These are phyloP conservation scores for Suillus weaverae DNA, from an alignment of 768 basidiomycete species.

Conservation along the genomic window DNA sequence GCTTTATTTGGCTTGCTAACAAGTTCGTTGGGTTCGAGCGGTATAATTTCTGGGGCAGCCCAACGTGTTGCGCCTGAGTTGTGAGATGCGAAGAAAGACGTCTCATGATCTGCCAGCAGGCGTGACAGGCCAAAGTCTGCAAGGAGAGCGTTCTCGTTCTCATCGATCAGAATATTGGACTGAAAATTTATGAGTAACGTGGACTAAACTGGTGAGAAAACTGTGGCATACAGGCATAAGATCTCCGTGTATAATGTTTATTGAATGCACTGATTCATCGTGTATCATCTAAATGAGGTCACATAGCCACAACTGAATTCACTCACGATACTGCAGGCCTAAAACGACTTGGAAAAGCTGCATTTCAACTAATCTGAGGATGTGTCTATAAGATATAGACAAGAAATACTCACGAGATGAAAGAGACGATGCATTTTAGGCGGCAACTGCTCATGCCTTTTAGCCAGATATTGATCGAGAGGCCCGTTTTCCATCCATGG, in stretches of 20 bases:
- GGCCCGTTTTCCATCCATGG: slow-evolving; percentile 28
- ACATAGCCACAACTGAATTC: too few relatives aligned
- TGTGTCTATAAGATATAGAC: background rate
- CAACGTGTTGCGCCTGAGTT: background rate
- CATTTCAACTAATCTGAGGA: background rate
- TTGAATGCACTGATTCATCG: background rate
- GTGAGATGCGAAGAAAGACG: background rate
- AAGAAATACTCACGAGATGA: slow-evolving; percentile 15
- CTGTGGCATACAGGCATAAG: background rate
- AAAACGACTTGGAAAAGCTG: slow-evolving; percentile 5
- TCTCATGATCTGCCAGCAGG: background rate
- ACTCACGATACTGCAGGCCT: slow-evolving; percentile 12
- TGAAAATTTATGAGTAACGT: background rate
- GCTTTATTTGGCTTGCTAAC: background rate
- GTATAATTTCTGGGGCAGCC: slow-evolving; percentile 1
- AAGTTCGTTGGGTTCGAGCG: background rate
- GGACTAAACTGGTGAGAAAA: background rate
- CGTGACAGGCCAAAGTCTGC: slow-evolving; percentile 1
- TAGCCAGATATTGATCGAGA: slow-evolving; percentile 15
- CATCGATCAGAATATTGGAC: slow-evolving; percentile 1
- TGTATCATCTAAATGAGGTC: background rate
- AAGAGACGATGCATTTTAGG: slow-evolving; percentile 9
- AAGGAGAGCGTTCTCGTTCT: background rate
- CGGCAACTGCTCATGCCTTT: background rate
- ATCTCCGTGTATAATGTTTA: slow-evolving; percentile 2